A percentile compares a stretch with the other conserved stretches of the same genome.
Evolutionary conservation across 2,329 filamentous ascomycete genomes (phyloP).

Genomic region (Phyllosticta capitalensis): DNA sequence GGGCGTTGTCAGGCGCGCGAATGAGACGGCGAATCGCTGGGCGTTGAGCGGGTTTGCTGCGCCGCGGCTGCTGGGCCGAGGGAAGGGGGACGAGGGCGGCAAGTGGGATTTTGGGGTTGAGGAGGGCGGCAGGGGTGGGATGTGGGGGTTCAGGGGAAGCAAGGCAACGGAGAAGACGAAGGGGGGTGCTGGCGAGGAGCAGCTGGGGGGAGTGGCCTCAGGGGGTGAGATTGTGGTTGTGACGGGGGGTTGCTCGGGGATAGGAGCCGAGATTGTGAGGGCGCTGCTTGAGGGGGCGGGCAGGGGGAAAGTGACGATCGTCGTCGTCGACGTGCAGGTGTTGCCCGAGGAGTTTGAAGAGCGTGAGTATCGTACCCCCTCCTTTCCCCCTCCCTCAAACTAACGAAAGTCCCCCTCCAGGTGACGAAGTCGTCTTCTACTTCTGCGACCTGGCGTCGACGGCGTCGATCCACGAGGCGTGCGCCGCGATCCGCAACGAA

Average conservation of each 20-base stretch:
- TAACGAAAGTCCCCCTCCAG: not conserved
- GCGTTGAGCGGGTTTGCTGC: constrained; percentile 26
- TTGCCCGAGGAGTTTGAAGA: constrained; percentile 18
- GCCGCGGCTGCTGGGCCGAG: not conserved
- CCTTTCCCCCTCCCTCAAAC: not conserved
- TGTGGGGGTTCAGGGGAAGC: not conserved
- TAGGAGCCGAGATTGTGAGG: constrained; percentile 24
- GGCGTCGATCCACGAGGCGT: constrained; percentile 14
- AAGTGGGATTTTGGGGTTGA: constrained; percentile 6
- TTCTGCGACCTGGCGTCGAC: constrained; percentile 20
- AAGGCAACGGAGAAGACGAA: constrained; percentile 17
- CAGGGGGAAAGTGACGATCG: constrained; percentile 23
- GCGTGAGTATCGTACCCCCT: constrained; percentile 13
- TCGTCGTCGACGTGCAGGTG: constrained; percentile 17
- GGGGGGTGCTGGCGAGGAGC: constrained; percentile 23
- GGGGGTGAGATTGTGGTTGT: constrained; percentile 20
- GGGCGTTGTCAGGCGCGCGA: constrained; percentile 23
- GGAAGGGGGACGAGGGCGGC: not conserved
- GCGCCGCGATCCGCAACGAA: constrained; percentile 15
- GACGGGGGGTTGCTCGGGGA: constrained; percentile 22
- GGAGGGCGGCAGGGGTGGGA: not conserved
- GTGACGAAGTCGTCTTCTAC: constrained; percentile 20
- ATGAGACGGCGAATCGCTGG: constrained; percentile 21
- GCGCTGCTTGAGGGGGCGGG: constrained; percentile 31
- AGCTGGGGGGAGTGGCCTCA: constrained; percentile 9